Evolutionary conservation across 257 asterid genomes (phyloP).

Genomic region (Solanum ossicruentum): DNA sequence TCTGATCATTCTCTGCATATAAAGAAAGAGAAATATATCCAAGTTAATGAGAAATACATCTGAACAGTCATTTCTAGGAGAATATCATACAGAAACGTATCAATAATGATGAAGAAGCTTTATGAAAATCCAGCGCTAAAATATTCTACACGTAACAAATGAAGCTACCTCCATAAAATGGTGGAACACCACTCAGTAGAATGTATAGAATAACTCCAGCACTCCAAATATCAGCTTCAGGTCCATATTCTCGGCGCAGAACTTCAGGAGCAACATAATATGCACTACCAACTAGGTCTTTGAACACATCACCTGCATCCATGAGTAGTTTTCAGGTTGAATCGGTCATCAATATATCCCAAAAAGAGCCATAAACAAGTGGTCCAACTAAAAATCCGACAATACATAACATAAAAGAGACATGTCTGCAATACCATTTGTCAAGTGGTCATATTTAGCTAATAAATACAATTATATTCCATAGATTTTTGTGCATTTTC

Average conservation of each 20-base stretch:
- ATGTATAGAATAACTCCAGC: constrained; percentile 83
- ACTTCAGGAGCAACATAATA: constrained; percentile 93
- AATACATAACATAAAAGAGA: neutral
- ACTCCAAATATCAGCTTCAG: constrained; percentile 89
- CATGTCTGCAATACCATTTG: neutral
- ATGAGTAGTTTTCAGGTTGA: neutral
- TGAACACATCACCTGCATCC: constrained; percentile 57
- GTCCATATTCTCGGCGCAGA: constrained; percentile 59
- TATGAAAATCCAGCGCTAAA: neutral
- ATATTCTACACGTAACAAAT: neutral
- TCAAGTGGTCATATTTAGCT: neutral
- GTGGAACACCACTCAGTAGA: constrained; percentile 82
- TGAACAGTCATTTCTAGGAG: neutral
- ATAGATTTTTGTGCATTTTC: neutral
- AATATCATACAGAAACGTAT: neutral
- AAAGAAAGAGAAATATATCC: neutral
- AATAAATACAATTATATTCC: neutral
- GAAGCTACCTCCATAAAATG: constrained; percentile 83
- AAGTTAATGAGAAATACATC: neutral
- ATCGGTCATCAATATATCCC: neutral
- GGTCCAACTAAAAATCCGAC: neutral
- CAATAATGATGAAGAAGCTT: neutral
- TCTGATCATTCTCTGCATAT: constrained; percentile 71
- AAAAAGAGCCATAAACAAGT: neutral
- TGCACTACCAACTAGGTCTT: constrained; percentile 87